These are phyloP conservation scores for Fusarium pseudocircinatum DNA, from an alignment of 2,329 filamentous ascomycete genomes.

Conservation along the genomic window DNA sequence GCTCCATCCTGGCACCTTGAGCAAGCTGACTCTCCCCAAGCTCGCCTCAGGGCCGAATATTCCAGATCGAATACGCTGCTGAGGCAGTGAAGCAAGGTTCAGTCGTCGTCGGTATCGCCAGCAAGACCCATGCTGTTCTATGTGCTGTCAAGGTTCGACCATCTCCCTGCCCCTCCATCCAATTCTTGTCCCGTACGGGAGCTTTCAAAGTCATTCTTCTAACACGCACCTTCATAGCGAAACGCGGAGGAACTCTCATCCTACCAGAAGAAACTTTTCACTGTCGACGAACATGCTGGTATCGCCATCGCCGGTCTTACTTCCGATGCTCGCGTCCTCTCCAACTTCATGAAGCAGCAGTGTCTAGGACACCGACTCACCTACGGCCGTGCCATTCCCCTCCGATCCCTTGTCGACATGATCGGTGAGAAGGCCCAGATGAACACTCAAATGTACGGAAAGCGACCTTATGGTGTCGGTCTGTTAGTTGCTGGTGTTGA, in stretches of 20 bases:
- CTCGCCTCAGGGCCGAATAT: constrained; percentile 98
- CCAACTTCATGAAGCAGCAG: constrained; percentile 99
- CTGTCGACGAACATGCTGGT: constrained; percentile 93
- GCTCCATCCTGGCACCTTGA: constrained; percentile 27
- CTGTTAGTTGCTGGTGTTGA: constrained; percentile 93
- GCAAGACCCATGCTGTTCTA: constrained; percentile 97
- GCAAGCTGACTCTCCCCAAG: constrained; percentile 58
- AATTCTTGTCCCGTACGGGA: constrained; percentile 12
- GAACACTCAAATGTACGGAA: constrained; percentile 98
- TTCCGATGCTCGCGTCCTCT: constrained; percentile 97
- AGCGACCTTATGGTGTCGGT: constrained; percentile 94
- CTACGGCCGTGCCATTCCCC: constrained; percentile 91
- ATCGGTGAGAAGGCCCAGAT: constrained; percentile 97
- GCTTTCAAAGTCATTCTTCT: constrained; percentile 1
- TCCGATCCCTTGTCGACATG: constrained; percentile 87
- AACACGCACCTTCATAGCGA: constrained; percentile 65
- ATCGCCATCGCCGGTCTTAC: constrained; percentile 96
- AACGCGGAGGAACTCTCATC: constrained; percentile 99
- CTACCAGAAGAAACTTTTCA: constrained; percentile 99
- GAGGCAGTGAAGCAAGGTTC: constrained; percentile 99
- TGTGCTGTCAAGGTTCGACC: constrained; percentile 88
- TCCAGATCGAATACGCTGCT: constrained; percentile 98
- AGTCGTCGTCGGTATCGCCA: constrained; percentile 94
- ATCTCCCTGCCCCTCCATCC: constrained; percentile 4
- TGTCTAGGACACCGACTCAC: constrained; percentile 94